Evolutionary conservation across 2,329 filamentous ascomycete genomes (phyloP), one percentile per base, ranked within the genome.

Genomic region (Colletotrichum sp.): DNA sequence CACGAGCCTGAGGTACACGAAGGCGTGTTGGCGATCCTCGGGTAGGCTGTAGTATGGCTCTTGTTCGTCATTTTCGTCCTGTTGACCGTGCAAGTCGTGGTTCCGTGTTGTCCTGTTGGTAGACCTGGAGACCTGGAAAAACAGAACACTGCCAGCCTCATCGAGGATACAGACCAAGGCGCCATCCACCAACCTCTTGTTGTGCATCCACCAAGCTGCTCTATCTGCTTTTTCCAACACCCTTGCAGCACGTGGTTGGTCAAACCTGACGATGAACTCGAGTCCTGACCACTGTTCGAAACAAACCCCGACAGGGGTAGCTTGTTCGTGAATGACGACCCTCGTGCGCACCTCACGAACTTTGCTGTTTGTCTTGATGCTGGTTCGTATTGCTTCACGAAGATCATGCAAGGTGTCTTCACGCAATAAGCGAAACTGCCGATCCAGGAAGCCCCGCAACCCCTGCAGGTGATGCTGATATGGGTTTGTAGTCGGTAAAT

Each of bases 351-450:
- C 77, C 10, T 83, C 76, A 72, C 84, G 83, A 32, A 84, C 69
- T 55, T 74, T 79, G 69, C 81, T 81, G 4, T 78, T 80, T 9
- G 60, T 79, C 48, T 56, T 73, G 61, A 70, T 78, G 18, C 52
- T 30, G 48, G 67, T 60, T 25, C 79, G 81, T 22, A 86, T 80
- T 1, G 85, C 85, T 77, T 91, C 88, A 48, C 88, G 84, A 6
- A 92, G 82, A 73, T 90, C 87, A 0, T 89, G 89, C 4, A 91
- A 83, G 0, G 87, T 90, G 77, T 92, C 90, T 80, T 91, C 88
- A 4, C 90, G 85, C 2, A 91, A 79, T 1, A 92, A 85, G 18
- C 90, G 86, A 65, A 92, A 92, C 70, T 91, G 87, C 70, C 87
- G 83, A 79, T 92, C 90, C 0, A 92, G 79, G 2, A 89, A 84